A percentile compares a stretch with the other conserved stretches of the same genome.
Evolutionary conservation across 257 asterid species (phyloP).

Genomic region (Buddleja alternifolia): DNA sequence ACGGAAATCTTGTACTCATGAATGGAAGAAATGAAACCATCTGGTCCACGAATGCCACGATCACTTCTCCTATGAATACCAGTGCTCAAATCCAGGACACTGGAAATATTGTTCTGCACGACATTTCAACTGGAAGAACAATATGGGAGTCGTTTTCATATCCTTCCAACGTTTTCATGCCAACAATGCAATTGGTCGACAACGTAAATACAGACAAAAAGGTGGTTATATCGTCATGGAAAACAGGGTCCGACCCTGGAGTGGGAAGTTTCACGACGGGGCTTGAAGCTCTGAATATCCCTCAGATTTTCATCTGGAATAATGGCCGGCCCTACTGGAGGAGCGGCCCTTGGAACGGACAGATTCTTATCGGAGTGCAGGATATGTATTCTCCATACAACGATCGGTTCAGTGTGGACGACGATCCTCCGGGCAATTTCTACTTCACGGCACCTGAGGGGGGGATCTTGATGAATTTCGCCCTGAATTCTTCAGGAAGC

Average conservation of each 20-base stretch:
- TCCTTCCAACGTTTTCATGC: constrained; percentile 32
- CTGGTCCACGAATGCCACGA: too few species aligned
- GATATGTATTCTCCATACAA: constrained; percentile 31
- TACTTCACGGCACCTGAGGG: constrained; percentile 24
- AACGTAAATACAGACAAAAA: constrained; percentile 30
- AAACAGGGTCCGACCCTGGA: constrained; percentile 35
- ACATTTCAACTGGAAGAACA: neutral
- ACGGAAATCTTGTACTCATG: too few species aligned
- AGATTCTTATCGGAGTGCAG: constrained; percentile 35
- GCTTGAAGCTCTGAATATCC: constrained; percentile 19
- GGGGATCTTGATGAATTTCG: neutral
- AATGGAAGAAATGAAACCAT: too few species aligned
- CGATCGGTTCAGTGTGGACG: constrained; percentile 24
- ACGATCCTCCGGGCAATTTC: constrained; percentile 5
- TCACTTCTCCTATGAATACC: too few species aligned
- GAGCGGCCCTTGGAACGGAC: constrained; percentile 54
- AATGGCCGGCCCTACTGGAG: constrained; percentile 37
- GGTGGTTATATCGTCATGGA: constrained; percentile 39
- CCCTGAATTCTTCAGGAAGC: too few species aligned
- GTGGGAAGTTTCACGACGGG: constrained; percentile 37
- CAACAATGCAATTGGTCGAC: constrained; percentile 34
- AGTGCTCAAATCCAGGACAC: too few species aligned
- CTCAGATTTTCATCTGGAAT: constrained; percentile 30
- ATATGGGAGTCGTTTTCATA: constrained; percentile 31
- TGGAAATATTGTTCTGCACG: too few species aligned